A percentile compares a stretch with the other conserved stretches of the same genome.
These are phyloP conservation scores for Mycosphaerella arachidis DNA, from an alignment of 2,329 filamentous ascomycete species.

Conservation along the genomic window DNA sequence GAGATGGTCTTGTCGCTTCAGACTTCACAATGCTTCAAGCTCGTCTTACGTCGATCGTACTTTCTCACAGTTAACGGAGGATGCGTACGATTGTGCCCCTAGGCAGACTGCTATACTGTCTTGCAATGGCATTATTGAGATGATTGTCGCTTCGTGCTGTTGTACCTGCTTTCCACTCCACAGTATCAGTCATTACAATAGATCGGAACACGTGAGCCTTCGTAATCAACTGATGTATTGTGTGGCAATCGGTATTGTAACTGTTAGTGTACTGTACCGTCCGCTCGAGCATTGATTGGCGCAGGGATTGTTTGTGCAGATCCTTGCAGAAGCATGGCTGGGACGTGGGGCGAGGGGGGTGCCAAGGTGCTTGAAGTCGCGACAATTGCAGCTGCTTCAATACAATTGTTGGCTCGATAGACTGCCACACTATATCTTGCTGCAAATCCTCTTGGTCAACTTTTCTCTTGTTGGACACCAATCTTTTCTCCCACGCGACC, in stretches of 20 bases:
- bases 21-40: too few species aligned
- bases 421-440: neutral
- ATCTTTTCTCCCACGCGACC: neutral
- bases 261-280: neutral
- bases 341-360: neutral
- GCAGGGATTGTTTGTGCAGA: neutral
- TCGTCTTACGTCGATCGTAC: too few species aligned
- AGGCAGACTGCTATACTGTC: neutral
- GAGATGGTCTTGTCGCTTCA: too few species aligned
- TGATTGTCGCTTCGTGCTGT: neutral
- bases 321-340: neutral
- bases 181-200: neutral
- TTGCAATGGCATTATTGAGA: neutral
- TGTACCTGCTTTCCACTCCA: neutral
- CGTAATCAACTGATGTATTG: neutral
- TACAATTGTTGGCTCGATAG: neutral
- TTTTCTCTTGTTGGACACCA: neutral
- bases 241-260: neutral
- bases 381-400: neutral
- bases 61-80: too few species aligned
- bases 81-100: neutral
- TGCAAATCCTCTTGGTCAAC: neutral
- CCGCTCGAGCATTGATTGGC: neutral
- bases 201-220: neutral
- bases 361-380: neutral